Conservation (phyloP, 257 asterid species). For the Solanum virginianum region DNA sequence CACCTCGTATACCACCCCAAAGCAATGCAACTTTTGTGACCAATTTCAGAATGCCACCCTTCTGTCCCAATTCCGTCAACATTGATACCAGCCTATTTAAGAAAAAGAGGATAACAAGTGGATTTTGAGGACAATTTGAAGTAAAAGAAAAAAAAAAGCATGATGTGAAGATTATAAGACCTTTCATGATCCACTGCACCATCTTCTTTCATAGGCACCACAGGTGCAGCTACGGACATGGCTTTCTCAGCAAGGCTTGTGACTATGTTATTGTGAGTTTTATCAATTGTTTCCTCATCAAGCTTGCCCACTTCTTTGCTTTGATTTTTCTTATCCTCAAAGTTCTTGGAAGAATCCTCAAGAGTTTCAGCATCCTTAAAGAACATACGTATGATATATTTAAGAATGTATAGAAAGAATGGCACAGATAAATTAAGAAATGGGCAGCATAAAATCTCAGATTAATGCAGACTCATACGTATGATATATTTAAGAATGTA, state of each 20-base stretch:
- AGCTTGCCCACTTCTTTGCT: slow-evolving; percentile 16
- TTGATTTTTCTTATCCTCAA: slow-evolving; percentile 17
- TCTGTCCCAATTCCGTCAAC: slow-evolving; percentile 89
- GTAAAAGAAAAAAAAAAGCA: background rate
- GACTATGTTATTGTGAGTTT: slow-evolving; percentile 39
- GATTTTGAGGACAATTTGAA: slow-evolving; percentile 3
- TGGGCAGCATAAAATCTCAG: background rate
- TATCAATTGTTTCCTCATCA: slow-evolving; percentile 25
- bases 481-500: background rate
- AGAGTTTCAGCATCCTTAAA: slow-evolving; percentile 37
- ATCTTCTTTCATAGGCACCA: slow-evolving; percentile 76
- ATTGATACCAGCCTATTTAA: slow-evolving; percentile 62
- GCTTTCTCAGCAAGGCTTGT: slow-evolving; percentile 94
- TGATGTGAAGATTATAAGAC: slow-evolving; percentile 19
- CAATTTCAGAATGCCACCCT: slow-evolving; percentile 71
- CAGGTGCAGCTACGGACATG: slow-evolving; percentile 92
- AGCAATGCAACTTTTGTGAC: slow-evolving; percentile 78
- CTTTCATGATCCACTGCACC: slow-evolving; percentile 93
- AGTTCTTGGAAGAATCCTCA: slow-evolving; percentile 22
- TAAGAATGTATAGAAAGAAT: background rate
- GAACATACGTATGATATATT: slow-evolving; percentile 8
- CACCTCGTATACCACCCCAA: slow-evolving; percentile 99
- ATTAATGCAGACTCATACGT: slow-evolving; percentile 1
- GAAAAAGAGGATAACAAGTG: slow-evolving; percentile 15
- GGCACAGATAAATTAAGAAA: background rate